A percentile compares a stretch with the other conserved stretches of the same genome.
Evolutionary conservation across 2,329 filamentous ascomycete species (phyloP).

Genomic region (Hymenoscyphus occultus): DNA sequence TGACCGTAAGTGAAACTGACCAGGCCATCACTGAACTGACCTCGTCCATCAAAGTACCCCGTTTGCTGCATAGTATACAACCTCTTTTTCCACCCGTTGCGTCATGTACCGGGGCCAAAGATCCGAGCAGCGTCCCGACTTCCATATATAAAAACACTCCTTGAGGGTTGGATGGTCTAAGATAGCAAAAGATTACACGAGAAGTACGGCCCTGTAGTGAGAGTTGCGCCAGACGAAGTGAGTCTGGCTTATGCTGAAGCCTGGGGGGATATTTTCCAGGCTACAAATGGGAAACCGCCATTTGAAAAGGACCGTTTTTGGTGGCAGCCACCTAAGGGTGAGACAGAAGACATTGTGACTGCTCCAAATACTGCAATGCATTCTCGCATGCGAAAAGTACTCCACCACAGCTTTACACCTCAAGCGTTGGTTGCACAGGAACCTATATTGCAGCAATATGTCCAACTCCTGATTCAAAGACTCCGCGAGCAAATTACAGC

Average conservation of each 20-base stretch:
- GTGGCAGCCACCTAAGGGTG: neutral
- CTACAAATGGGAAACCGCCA: neutral
- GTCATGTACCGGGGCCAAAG: neutral
- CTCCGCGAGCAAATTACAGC: neutral
- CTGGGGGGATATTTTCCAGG: constrained; percentile 3
- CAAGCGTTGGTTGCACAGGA: neutral
- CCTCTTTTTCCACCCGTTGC: neutral
- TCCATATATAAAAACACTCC: neutral
- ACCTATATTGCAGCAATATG: neutral
- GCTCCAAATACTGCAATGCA: neutral
- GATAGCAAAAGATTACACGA: constrained; percentile 1
- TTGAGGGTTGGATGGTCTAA: neutral
- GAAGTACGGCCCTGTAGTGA: neutral
- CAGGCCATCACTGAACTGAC: neutral
- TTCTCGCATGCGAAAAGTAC: constrained; percentile 1
- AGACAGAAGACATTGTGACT: neutral
- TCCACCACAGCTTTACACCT: neutral
- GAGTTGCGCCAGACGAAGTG: constrained; percentile 3
- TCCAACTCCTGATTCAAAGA: neutral
- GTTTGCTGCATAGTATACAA: neutral
- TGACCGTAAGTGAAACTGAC: neutral
- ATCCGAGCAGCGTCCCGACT: neutral
- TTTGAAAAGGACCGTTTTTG: neutral
- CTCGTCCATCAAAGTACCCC: neutral
- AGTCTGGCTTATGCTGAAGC: constrained; percentile 1